phyloP scores from a whole-genome alignment of 2,329 filamentous ascomycete genomes.

The Alternaria triticina region DNA sequence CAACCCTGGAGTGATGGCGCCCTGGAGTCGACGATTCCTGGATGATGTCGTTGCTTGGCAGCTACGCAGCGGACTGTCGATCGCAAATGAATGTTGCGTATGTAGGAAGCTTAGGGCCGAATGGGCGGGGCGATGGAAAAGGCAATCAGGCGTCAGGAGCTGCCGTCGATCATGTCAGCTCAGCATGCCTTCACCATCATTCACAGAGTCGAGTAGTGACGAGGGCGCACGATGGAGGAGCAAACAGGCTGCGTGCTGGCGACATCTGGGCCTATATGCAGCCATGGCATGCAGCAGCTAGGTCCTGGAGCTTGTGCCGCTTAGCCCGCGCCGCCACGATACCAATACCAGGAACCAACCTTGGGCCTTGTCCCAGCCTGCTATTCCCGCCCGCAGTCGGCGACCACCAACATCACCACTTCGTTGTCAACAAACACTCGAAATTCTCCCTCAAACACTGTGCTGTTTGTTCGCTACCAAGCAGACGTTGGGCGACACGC shows the following conservation, averaged over 20 bases:
- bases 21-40: constrained; percentile 6
- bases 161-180: constrained; percentile 17
- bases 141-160: constrained; percentile 11
- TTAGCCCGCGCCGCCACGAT: constrained; percentile 20
- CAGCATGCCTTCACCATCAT: constrained; percentile 11
- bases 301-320: constrained; percentile 25
- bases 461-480: neutral
- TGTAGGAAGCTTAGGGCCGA: constrained; percentile 25
- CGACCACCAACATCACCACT: neutral
- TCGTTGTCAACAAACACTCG: neutral
- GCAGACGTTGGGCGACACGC: constrained; percentile 8
- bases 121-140: constrained; percentile 20
- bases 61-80: constrained; percentile 10
- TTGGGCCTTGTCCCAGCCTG: neutral
- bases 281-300: constrained; percentile 18
- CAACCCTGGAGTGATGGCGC: constrained; percentile 26
- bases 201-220: neutral
- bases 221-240: neutral
- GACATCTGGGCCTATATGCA: constrained; percentile 16
- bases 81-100: constrained; percentile 19
- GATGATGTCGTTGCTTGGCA: constrained; percentile 38
- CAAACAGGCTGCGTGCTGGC: constrained; percentile 8
- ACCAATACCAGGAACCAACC: constrained; percentile 14
- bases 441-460: neutral
- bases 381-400: constrained; percentile 2